Percentiles rank a stretch among this genome's conserved stretches.
Conservation (phyloP, 176 grass and related monocot genomes). For the Zizania latifolia region DNA sequence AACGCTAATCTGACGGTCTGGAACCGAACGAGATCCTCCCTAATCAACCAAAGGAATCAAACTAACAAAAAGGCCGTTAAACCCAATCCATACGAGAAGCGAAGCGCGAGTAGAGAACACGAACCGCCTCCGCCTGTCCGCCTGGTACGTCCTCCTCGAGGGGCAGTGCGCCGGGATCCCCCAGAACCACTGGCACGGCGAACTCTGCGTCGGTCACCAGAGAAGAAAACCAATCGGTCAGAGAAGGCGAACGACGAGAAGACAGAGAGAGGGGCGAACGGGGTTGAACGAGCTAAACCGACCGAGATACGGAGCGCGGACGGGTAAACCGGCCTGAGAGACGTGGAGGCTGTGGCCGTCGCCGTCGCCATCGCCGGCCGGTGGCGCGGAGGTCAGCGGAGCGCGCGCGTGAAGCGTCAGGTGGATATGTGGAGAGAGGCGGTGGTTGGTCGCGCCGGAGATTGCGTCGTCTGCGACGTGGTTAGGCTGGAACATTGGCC, state of each 20-base stretch:
- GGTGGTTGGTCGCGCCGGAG: too few relatives aligned
- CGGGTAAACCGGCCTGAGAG: background rate
- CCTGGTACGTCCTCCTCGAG: background rate
- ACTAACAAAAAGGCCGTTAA: background rate
- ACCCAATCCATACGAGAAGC: background rate
- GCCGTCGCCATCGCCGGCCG: slow-evolving; percentile 20
- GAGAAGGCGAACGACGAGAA: background rate
- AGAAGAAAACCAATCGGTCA: background rate
- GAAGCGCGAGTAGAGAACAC: background rate
- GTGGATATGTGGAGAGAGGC: too few relatives aligned
- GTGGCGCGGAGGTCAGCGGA: too few relatives aligned
- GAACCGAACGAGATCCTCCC: background rate
- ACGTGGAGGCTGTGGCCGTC: background rate
- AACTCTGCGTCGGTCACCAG: background rate
- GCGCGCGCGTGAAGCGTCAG: background rate
- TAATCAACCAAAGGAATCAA: background rate
- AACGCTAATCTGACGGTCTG: too few relatives aligned
- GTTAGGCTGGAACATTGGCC: background rate
- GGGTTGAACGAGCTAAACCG: too few relatives aligned
- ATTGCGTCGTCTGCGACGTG: background rate
- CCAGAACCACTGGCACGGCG: slow-evolving; percentile 2
- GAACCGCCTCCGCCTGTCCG: slow-evolving; percentile 29
- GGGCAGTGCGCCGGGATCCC: background rate
- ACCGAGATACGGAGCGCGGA: slow-evolving; percentile 3
- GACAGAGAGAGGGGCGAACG: too few relatives aligned